Evolutionary conservation across 352 stramenopile genomes (phyloP), one percentile per base, ranked within the genome.

Genomic region (Pythium folliculosum): DNA sequence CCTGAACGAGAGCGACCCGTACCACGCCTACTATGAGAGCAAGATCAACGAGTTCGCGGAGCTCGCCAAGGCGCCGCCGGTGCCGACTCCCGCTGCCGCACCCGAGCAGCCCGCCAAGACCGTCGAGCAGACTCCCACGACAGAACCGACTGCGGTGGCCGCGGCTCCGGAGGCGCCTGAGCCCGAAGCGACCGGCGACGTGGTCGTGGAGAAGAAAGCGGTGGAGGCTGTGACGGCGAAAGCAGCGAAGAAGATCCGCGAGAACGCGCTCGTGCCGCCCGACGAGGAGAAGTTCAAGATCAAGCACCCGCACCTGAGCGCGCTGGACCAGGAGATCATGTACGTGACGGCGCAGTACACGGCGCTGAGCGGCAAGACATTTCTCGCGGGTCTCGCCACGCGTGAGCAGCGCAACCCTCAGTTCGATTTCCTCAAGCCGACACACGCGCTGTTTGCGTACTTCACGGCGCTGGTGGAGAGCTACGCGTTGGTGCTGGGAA

Each of bases 21-120:
- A 99, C 78, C 92, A 99, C 80, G 93, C 95, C 22, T 99, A 99
- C 82, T 99, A 99, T 72, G 96, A 99, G 88, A 84, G 98, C 73
- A 97, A 97, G 64, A 97, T 99, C 61, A 73, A 72, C 51, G 86
- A 97, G 65, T 79, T 97, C 77, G 71, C 92, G 16, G 80, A 83
- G 25, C 69, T 80, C 35, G 81, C 84, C 22, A 68, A 64, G 19
- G 59, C 80, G 16, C 45, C 52, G 38, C 30, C 45, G 21, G 35
- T 10, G 14, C 47, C 58, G 12, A 37, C 3, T 5, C 10, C 16
- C 19, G 47, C 47, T 13, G 9, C 30, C 8, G 45, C n/a, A 12
- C 8, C 35, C 0, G 53, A 30, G 7, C 23, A 44, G 27, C 40
- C 40, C 40, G 40, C 14, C 2, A 12, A 47, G 7, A n/a, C 40